These are phyloP conservation scores for Penicillium antarcticum DNA, from an alignment of 495 filamentous ascomycete genomes.

Conservation along the genomic window DNA sequence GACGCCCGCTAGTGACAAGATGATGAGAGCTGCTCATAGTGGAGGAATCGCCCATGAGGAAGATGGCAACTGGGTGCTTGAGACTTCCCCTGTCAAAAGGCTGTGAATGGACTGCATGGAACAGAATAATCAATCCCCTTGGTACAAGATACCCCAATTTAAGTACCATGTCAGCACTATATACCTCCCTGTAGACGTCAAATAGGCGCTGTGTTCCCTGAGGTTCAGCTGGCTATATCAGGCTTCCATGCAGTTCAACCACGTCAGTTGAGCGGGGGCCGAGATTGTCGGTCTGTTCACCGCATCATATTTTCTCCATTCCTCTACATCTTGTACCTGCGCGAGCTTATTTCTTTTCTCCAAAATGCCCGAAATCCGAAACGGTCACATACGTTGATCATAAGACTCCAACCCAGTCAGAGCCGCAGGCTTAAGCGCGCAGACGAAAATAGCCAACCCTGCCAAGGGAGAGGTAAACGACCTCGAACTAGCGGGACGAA, in stretches of 20 bases:
- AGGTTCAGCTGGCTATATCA: constrained; percentile 1
- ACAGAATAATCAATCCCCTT: constrained; percentile 1
- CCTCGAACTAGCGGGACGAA: constrained; percentile 19
- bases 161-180: neutral
- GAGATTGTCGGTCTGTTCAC: constrained; percentile 6
- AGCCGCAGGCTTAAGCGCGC: neutral
- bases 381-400: too few relatives aligned
- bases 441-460: too few relatives aligned
- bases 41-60: constrained; percentile 64
- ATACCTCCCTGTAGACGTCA: neutral
- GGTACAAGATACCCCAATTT: neutral
- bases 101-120: constrained; percentile 25
- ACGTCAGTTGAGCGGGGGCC: constrained; percentile 16
- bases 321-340: neutral
- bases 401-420: too few relatives aligned
- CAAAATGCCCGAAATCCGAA: too few relatives aligned
- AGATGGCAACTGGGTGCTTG: constrained; percentile 44
- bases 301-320: neutral
- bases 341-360: neutral
- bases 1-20: constrained; percentile 50
- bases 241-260: constrained; percentile 22
- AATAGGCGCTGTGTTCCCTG: neutral
- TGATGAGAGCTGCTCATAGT: constrained; percentile 55
- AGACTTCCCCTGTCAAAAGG: constrained; percentile 37
- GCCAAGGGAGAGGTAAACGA: constrained; percentile 2